These are phyloP conservation scores for Pigoraptor vietnamica DNA, from an alignment of 78 protist species.

Conservation along the genomic window DNA sequence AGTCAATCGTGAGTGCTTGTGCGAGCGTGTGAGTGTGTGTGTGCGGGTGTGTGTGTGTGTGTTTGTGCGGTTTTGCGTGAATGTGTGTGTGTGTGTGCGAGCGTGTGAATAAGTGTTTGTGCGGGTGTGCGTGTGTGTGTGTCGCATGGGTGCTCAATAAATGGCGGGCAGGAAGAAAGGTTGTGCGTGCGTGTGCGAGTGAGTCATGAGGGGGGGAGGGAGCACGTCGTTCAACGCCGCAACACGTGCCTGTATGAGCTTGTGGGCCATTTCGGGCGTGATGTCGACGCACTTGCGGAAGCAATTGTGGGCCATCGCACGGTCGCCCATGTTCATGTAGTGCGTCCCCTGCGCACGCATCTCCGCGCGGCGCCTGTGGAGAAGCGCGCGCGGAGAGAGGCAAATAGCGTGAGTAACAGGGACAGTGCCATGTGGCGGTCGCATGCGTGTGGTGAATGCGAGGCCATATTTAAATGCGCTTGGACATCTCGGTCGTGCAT, in stretches of 20 bases:
- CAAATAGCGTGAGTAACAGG: neutral
- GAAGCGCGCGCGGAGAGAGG: neutral
- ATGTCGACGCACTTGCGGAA: slow-evolving; percentile 64
- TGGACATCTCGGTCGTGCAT: too few relatives aligned
- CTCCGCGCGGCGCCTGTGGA: neutral
- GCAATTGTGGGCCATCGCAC: slow-evolving; percentile 18
- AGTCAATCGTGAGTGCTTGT: too few relatives aligned
- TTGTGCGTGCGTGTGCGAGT: neutral
- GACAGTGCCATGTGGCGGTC: neutral
- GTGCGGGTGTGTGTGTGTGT: neutral
- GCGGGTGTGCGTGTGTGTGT: neutral
- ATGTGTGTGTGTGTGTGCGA: too few relatives aligned
- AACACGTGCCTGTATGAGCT: slow-evolving; percentile 27
- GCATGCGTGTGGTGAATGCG: too few relatives aligned
- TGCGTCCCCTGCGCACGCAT: slow-evolving; percentile 8
- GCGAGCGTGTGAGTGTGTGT: too few relatives aligned
- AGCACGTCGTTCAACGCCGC: neutral
- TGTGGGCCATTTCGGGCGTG: slow-evolving; percentile 69
- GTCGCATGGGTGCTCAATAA: too few relatives aligned
- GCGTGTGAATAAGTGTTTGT: neutral
- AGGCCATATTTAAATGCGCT: too few relatives aligned
- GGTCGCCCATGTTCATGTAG: slow-evolving; percentile 37
- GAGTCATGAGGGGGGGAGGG: neutral
- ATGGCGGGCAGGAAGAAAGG: neutral
- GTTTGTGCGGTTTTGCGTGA: too few relatives aligned